Conservation (phyloP, 495 filamentous ascomycete genomes). For the Penicillium cataractarum region DNA sequence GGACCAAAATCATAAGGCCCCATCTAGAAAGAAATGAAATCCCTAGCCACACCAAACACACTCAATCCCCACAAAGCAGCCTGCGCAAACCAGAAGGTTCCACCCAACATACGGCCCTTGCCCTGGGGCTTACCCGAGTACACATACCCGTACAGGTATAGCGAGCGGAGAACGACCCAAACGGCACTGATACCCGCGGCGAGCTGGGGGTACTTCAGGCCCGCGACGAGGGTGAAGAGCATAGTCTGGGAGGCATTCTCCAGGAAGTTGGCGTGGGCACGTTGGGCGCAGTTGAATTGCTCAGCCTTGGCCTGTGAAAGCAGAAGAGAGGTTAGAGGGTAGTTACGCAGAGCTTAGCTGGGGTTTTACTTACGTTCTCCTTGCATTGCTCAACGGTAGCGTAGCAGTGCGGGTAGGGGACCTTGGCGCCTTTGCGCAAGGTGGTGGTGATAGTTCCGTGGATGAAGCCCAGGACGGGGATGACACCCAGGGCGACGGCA, state of each 20-base stretch:
- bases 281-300: slow-evolving; percentile 70
- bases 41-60: slow-evolving; percentile 45
- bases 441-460: slow-evolving; percentile 51
- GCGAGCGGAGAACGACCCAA: slow-evolving; percentile 58
- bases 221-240: slow-evolving; percentile 60
- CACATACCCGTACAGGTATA: slow-evolving; percentile 66
- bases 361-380: slow-evolving; percentile 50
- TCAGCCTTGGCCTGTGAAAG: slow-evolving; percentile 43
- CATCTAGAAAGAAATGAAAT: slow-evolving; percentile 32
- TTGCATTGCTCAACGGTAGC: slow-evolving; percentile 59
- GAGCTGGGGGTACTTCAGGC: slow-evolving; percentile 58
- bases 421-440: slow-evolving; percentile 56
- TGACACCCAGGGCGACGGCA: slow-evolving; percentile 54
- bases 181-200: slow-evolving; percentile 53
- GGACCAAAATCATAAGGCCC: background rate
- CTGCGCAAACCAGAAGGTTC: slow-evolving; percentile 46
- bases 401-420: slow-evolving; percentile 68
- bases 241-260: slow-evolving; percentile 65
- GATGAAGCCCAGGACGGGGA: slow-evolving; percentile 61
- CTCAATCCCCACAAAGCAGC: slow-evolving; percentile 48
- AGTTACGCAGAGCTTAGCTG: background rate
- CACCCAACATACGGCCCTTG: slow-evolving; percentile 48
- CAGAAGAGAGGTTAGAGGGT: slow-evolving; percentile 4
- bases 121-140: slow-evolving; percentile 49
- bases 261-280: slow-evolving; percentile 71